These are phyloP conservation scores for Raphanus sativus DNA, from an alignment of 345 rosid species.

Conservation along the genomic window DNA sequence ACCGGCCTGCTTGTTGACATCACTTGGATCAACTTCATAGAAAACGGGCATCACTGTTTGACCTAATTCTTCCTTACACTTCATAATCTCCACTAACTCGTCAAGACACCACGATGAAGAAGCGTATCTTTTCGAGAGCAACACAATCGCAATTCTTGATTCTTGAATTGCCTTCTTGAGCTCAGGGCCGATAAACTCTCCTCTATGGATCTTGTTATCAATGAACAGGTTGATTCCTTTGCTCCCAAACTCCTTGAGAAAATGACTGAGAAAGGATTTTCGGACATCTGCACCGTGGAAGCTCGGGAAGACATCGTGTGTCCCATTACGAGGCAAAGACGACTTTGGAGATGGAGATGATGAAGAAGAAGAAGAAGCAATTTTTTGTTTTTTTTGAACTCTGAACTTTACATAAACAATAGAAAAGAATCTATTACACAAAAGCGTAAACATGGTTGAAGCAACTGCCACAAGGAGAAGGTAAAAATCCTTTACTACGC, in stretches of 20 bases:
- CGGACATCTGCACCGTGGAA: neutral
- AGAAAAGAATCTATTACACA: neutral
- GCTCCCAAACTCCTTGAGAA: neutral
- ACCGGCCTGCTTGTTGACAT: neutral
- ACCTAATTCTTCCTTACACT: neutral
- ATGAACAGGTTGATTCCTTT: neutral
- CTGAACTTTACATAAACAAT: neutral
- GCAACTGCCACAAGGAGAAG: neutral
- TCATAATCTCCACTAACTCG: neutral
- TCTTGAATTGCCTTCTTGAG: neutral
- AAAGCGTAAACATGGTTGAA: neutral
- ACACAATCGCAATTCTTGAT: neutral
- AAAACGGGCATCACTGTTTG: neutral
- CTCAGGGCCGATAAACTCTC: neutral
- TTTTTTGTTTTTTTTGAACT: neutral
- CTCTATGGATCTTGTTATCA: neutral
- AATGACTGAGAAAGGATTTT: neutral
- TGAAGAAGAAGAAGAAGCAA: neutral
- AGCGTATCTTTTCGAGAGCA: neutral
- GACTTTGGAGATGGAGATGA: neutral
- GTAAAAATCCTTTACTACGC: neutral
- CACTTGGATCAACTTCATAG: neutral
- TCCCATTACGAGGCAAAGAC: neutral
- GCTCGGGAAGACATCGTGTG: neutral
- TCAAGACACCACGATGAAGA: neutral